Evolutionary conservation across 2,329 filamentous ascomycete genomes (phyloP).

Genomic region (Monascus ruber): DNA sequence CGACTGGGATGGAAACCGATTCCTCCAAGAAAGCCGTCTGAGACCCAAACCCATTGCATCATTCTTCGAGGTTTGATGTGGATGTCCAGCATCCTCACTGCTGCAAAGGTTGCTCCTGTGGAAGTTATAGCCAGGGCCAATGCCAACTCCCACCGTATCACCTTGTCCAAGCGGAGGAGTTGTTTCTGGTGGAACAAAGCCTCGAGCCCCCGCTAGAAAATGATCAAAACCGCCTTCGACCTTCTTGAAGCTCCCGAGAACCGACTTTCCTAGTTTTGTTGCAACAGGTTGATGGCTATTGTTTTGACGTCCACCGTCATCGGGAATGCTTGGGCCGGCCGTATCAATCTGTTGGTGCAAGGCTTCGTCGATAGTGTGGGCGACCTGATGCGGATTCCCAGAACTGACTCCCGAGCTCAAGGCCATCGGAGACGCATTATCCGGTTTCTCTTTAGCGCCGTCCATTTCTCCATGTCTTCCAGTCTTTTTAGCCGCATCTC

Average conservation of each 20-base stretch:
- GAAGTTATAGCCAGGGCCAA: constrained; percentile 1
- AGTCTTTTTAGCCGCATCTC: constrained; percentile 50
- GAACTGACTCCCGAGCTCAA: constrained; percentile 42
- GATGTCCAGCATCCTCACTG: background rate
- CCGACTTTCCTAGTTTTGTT: constrained; percentile 33
- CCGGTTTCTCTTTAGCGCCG: constrained; percentile 37
- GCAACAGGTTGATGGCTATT: constrained; percentile 28
- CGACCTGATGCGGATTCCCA: constrained; percentile 45
- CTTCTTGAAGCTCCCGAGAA: constrained; percentile 33
- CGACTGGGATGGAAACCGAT: constrained; percentile 18
- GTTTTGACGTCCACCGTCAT: constrained; percentile 1
- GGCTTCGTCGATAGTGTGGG: constrained; percentile 38
- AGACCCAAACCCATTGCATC: constrained; percentile 4
- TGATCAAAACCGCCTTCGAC: constrained; percentile 26
- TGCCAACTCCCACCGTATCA: constrained; percentile 2
- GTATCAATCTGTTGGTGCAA: constrained; percentile 18
- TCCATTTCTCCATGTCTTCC: constrained; percentile 34
- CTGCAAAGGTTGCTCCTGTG: constrained; percentile 3
- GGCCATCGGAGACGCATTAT: constrained; percentile 32
- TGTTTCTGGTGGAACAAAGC: constrained; percentile 16
- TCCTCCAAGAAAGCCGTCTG: constrained; percentile 23
- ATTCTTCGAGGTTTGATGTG: background rate
- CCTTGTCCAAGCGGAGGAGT: constrained; percentile 3
- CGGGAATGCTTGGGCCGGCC: constrained; percentile 4
- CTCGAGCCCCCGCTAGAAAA: constrained; percentile 22